Evolutionary conservation across 148 eudicot species (phyloP), one percentile per base, ranked within the genome.

Genomic region (Chenopodium album): DNA sequence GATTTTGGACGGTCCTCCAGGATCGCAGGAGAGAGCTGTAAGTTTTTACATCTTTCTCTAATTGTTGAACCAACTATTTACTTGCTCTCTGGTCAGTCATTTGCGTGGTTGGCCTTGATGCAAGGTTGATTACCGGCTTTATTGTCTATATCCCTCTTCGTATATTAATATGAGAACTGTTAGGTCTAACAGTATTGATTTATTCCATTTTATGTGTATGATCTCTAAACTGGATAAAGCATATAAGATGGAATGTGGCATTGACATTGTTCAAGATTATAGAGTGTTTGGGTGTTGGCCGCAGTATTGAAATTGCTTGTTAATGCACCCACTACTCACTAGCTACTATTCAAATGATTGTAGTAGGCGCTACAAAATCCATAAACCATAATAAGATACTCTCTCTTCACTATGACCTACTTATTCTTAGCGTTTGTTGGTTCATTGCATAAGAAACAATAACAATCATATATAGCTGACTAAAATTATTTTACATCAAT

Each of bases 1-100:
- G 86, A 87, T 95, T 90, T 92, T 95, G 81, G 99, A 95, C 78
- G 98, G 98, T 63, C 97, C 97, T 86, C 99, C 94, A 46, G 98
- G 99, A 73, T 90, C 92, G 23, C 86, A 88, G 31, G 98, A 93
- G 85, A 90, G 99, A 89, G 89, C 99, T 86, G 99, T 95, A 86
- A 95, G 99, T 91, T 82, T 71, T 32, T 64, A 4, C 17, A 54
- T 75, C 60, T 32, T 11, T 17, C 68, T 48, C 47, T 31, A 6
- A 28, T 77, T 26, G 44, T 32, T 62, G 44, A n/a, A 64, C 69
- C 41, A 29, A 48, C 1, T 34, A 23, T 46, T 50, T 47, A 14
- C 60, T 50, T 63, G 59, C 22, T 80, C 31, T 63, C 19, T 26
- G 46, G 26, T 37, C 37, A 71, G 29, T 72, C 63, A 52, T 70